Base-by-base conservation (phyloP, 495 filamentous ascomycete species). In the Eremomyces bilateralis region DNA sequence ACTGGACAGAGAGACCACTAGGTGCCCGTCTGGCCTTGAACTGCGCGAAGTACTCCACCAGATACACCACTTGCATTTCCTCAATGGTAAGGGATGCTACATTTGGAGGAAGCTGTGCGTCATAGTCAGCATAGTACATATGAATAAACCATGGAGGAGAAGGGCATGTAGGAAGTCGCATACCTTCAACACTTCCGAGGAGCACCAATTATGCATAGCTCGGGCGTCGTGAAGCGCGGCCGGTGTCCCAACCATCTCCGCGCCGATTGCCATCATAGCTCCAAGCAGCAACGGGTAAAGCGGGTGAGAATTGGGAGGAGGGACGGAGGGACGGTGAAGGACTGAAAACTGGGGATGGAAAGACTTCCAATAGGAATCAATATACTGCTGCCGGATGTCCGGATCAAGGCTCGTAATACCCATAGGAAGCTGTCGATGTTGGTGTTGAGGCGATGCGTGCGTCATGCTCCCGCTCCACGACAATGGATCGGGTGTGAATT, bases 301-400 rank as follows among this genome's bases (percentile, higher is more conserved):
- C 24, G 39, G 41, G 15, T 40, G 40, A 16, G 51, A 21, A 30
- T 44, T 34, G 40, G 56, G 53, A 18, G 56, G 48, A n/a, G n/a
- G n/a, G n/a, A n/a, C n/a, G n/a, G n/a, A n/a, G n/a, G n/a, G n/a
- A n/a, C n/a, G n/a, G 43, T 61, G 59, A 28, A 62, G 36, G 27
- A 60, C 45, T 19, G 59, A 54, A 39, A 54, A 56, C 13, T 51
- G 39, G 33, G 57, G 52, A 41, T 60, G 54, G 25, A 58, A 54
- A 34, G 45, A 43, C 34, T 41, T 47, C 57, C 57, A 60, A 43
- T 56, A 62, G 42, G 51, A 49, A 21, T 54, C 42, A 33, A 59
- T 42, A 49, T 55, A 58, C 34, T 56, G 44, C 36, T 53, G 30
- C 30, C 18, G 10, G 6, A 16, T 17, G 15, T 18, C 8, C 6